These are phyloP conservation scores for Ascoidea asiatica DNA, from an alignment of 805 yeast genomes.

Conservation along the genomic window DNA sequence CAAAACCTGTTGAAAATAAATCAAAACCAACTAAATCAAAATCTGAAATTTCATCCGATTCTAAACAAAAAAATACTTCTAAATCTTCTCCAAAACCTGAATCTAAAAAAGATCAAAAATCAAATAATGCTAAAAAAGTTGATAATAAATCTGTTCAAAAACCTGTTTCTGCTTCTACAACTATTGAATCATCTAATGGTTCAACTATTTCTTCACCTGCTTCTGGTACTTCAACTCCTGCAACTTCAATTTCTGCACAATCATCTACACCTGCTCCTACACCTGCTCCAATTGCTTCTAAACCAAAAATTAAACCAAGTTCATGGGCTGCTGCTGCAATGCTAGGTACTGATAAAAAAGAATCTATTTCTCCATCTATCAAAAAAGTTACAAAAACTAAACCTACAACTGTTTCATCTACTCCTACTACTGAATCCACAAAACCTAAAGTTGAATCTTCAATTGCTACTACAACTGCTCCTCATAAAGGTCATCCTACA, in stretches of 20 bases:
- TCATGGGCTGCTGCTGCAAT: constrained; percentile 2
- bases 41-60: too few relatives aligned
- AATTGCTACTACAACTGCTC: not conserved
- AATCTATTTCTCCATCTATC: not conserved
- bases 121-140: not conserved
- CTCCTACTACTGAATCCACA: constrained; percentile 1
- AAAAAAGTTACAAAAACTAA: not conserved
- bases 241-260: constrained; percentile 1
- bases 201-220: not conserved
- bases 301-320: constrained; percentile 1
- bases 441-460: not conserved
- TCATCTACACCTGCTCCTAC: constrained; percentile 1
- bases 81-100: not conserved
- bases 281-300: not conserved
- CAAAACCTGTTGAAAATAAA: not conserved
- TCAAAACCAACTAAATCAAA: too few relatives aligned
- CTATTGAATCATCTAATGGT: not conserved
- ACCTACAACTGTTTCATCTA: not conserved
- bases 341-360: not conserved
- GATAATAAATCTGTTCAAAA: not conserved
- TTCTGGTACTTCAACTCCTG: constrained; percentile 1
- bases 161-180: not conserved
- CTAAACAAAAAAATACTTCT: too few relatives aligned
- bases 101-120: not conserved
- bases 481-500: not conserved